Percentiles rank a stretch among this genome's conserved stretches.
These are phyloP conservation scores for Hypoxylon lienhwacheense DNA, from an alignment of 495 filamentous ascomycete genomes.

Conservation along the genomic window DNA sequence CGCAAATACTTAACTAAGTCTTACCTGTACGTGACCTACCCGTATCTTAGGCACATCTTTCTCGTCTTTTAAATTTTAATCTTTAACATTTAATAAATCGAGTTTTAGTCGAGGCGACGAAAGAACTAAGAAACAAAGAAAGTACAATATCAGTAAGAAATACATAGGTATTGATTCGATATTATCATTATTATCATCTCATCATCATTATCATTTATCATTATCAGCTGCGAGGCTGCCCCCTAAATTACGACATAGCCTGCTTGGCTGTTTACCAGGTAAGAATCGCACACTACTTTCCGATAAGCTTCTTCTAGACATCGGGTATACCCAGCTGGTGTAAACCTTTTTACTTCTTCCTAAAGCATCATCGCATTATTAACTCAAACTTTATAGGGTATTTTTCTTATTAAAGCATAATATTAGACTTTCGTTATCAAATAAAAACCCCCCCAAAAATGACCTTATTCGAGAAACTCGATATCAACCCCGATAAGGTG, in stretches of 20 bases:
- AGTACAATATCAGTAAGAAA: too few relatives aligned
- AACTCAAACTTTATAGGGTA: neutral
- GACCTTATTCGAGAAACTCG: constrained; percentile 45
- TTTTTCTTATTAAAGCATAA: neutral
- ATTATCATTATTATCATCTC: too few relatives aligned
- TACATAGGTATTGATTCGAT: too few relatives aligned
- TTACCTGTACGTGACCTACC: too few relatives aligned
- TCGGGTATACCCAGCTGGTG: constrained; percentile 2
- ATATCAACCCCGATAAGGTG: constrained; percentile 53
- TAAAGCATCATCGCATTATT: neutral
- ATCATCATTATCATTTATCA: constrained; percentile 9
- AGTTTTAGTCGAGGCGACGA: too few relatives aligned
- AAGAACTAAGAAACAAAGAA: too few relatives aligned
- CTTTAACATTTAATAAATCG: too few relatives aligned
- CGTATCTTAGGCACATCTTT: too few relatives aligned
- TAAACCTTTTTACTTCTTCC: constrained; percentile 14
- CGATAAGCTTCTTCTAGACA: constrained; percentile 13
- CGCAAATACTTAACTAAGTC: too few relatives aligned
- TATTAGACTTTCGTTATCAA: constrained; percentile 23
- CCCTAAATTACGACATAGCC: constrained; percentile 31
- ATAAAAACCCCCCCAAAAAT: constrained; percentile 25
- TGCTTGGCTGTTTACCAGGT: constrained; percentile 26
- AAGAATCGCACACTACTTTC: constrained; percentile 16
- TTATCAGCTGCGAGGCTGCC: constrained; percentile 29
- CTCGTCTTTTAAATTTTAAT: too few relatives aligned